Conservation (phyloP, 176 grass and related monocot species). For the Calamus simplicifolius region DNA sequence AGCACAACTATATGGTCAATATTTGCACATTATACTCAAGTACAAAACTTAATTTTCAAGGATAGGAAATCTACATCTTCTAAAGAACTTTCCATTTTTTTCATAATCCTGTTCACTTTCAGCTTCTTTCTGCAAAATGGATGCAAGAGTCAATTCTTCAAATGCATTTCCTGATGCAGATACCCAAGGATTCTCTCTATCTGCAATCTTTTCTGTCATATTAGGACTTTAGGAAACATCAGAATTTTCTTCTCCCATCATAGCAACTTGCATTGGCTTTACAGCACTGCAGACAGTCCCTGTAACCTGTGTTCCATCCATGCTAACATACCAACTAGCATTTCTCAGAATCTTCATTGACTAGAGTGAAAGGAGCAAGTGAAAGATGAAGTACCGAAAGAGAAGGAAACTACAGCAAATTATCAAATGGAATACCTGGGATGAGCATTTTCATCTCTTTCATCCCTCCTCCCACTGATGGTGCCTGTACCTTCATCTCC, state of each 20-base stretch:
- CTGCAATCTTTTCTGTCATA: conserved; percentile 34
- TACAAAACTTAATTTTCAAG: not conserved
- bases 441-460: conserved; percentile 35
- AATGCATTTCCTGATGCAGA: conserved; percentile 32
- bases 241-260: conserved; percentile 40
- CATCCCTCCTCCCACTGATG: conserved; percentile 2
- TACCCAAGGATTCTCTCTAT: conserved; percentile 47
- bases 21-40: too few relatives aligned
- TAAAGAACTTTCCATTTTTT: conserved; percentile 42
- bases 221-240: conserved; percentile 45
- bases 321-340: conserved; percentile 33
- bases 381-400: not conserved
- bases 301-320: conserved; percentile 42
- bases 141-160: conserved; percentile 34
- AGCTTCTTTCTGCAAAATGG: conserved; percentile 32
- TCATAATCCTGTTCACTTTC: conserved; percentile 31
- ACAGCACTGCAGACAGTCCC: conserved; percentile 62
- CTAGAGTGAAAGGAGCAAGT: conserved; percentile 36
- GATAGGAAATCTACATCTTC: conserved; percentile 68
- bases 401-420: not conserved
- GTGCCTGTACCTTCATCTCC: too few relatives aligned
- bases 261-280: conserved; percentile 36
- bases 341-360: conserved; percentile 47
- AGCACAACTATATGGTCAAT: not conserved
- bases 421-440: conserved; percentile 33